Percentiles rank a stretch among this genome's conserved stretches.
Evolutionary conservation across 2,329 filamentous ascomycete species (phyloP).

Genomic region (Diaporthe batatas): DNA sequence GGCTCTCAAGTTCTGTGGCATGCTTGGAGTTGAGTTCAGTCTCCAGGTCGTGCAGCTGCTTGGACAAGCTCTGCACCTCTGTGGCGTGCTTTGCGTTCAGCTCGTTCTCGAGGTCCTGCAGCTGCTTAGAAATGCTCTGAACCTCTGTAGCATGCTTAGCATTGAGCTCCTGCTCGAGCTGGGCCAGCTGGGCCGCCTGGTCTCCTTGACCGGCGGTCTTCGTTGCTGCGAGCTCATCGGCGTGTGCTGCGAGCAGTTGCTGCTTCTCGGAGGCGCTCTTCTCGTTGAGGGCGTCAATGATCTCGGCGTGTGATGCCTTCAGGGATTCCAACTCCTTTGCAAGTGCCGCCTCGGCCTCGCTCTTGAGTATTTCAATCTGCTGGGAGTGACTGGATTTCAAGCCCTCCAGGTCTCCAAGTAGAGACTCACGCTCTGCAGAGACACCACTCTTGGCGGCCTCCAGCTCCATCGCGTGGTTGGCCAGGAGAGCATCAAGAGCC

Average conservation of each 20-base stretch:
- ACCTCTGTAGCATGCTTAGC: constrained; percentile 37
- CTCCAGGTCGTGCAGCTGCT: constrained; percentile 39
- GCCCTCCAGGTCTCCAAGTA: constrained; percentile 64
- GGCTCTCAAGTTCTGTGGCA: constrained; percentile 50
- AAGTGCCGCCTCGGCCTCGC: constrained; percentile 56
- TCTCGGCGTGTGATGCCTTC: constrained; percentile 58
- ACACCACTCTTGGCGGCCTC: constrained; percentile 67
- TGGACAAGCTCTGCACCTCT: constrained; percentile 45
- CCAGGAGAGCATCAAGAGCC: constrained; percentile 67
- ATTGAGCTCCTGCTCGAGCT: constrained; percentile 47
- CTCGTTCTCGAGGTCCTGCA: constrained; percentile 40
- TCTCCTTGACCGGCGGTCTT: constrained; percentile 47
- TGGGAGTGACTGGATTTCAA: constrained; percentile 68
- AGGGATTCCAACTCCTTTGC: constrained; percentile 58
- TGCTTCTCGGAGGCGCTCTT: constrained; percentile 57
- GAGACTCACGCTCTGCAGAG: constrained; percentile 62
- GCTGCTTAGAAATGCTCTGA: constrained; percentile 35
- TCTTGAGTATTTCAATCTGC: constrained; percentile 60
- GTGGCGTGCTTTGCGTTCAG: constrained; percentile 49
- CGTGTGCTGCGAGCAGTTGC: constrained; percentile 52
- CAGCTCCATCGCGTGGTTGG: constrained; percentile 70
- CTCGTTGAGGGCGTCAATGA: constrained; percentile 58
- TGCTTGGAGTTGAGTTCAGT: constrained; percentile 47
- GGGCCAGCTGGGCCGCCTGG: constrained; percentile 46
- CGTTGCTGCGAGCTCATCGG: constrained; percentile 48